phyloP scores from a whole-genome alignment of 805 yeast genomes.

The Saturnispora galanensis region DNA sequence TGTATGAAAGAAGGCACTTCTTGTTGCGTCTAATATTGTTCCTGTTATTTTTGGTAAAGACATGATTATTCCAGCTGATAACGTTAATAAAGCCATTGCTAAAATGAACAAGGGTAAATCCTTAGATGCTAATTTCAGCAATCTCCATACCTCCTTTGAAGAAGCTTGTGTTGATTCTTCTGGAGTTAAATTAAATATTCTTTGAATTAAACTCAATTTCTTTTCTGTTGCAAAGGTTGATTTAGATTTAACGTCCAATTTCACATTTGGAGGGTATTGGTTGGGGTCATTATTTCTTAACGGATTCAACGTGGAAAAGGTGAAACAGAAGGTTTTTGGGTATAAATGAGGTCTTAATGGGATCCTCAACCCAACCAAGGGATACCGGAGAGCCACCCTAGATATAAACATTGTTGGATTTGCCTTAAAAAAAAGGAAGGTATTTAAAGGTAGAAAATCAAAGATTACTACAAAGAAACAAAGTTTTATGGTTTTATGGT shows the following conservation, averaged over 20 bases:
- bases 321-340: not conserved
- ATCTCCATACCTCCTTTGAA: conserved; percentile 30
- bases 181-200: conserved; percentile 23
- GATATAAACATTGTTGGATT: too few species aligned
- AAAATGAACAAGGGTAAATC: conserved; percentile 35
- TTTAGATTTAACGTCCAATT: not conserved
- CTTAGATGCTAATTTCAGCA: conserved; percentile 33
- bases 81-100: conserved; percentile 35
- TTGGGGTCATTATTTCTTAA: not conserved
- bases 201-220: conserved; percentile 8
- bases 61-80: conserved; percentile 43
- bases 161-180: conserved; percentile 28
- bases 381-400: too few species aligned
- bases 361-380: too few species aligned
- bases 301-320: not conserved
- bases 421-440: too few species aligned
- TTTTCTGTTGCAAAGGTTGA: not conserved
- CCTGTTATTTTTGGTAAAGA: conserved; percentile 49
- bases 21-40: conserved; percentile 40
- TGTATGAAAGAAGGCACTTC: conserved; percentile 10
- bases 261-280: not conserved
- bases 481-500: too few species aligned
- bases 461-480: too few species aligned
- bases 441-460: too few species aligned
- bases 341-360: not conserved